These are phyloP conservation scores for Colletotrichum spinosum DNA, from an alignment of 2,329 filamentous ascomycete species.

Conservation along the genomic window DNA sequence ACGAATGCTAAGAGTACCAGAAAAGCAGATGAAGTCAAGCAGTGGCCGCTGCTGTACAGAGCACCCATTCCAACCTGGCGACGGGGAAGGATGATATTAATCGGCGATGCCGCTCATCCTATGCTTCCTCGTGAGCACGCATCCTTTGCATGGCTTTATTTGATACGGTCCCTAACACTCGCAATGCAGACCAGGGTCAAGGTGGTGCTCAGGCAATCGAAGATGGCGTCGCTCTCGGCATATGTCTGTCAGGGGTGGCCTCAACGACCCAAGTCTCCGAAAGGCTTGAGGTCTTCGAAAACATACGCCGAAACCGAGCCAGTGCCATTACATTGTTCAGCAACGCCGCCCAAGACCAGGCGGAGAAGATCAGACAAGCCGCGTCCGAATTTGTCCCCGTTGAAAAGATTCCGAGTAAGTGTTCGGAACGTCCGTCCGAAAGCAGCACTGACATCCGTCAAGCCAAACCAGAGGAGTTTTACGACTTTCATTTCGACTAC, in stretches of 20 bases:
- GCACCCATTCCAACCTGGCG: constrained; percentile 47
- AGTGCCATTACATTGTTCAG: constrained; percentile 53
- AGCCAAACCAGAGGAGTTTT: constrained; percentile 36
- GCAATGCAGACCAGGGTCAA: constrained; percentile 49
- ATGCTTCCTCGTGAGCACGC: constrained; percentile 50
- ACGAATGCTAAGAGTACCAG: constrained; percentile 33
- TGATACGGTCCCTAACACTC: neutral
- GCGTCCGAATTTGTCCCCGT: constrained; percentile 41
- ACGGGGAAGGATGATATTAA: constrained; percentile 46
- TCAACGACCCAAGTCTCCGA: constrained; percentile 37
- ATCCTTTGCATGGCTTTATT: neutral
- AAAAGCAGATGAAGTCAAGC: constrained; percentile 49
- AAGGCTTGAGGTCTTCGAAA: constrained; percentile 43
- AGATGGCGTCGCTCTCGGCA: constrained; percentile 48
- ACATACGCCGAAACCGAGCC: constrained; percentile 44
- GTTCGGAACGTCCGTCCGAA: neutral
- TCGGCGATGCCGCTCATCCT: constrained; percentile 53
- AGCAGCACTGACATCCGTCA: neutral
- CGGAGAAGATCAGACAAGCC: constrained; percentile 42
- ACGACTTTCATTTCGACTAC: constrained; percentile 30
- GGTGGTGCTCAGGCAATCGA: constrained; percentile 51
- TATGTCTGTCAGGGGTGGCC: constrained; percentile 41
- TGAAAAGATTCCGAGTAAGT: constrained; percentile 48
- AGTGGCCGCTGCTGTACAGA: constrained; percentile 51
- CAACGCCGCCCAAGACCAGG: constrained; percentile 51